A percentile compares a stretch with the other conserved stretches of the same genome.
Evolutionary conservation across 129 eudicot species (phyloP).

Genomic region (sunflower (Helianthus annuus)): HanXRQr2.0-SUNRISE NC_035436.2:127862911-127863410

Average conservation of each 20-base stretch:
- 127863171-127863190: slow-evolving; percentile 46
- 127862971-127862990: slow-evolving; percentile 49
- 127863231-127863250: not conserved
- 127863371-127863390: too few relatives aligned
- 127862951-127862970: slow-evolving; percentile 47
- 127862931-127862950: slow-evolving; percentile 59
- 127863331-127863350: too few relatives aligned
- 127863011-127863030: slow-evolving; percentile 41
- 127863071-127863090: slow-evolving; percentile 58
- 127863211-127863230: not conserved
- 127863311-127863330: too few relatives aligned
- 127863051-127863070: slow-evolving; percentile 40
- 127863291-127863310: too few relatives aligned
- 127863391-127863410: too few relatives aligned
- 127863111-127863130: slow-evolving; percentile 43
- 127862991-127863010: slow-evolving; percentile 41
- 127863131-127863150: slow-evolving; percentile 25
- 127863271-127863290: too few relatives aligned
- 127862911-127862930: slow-evolving; percentile 48
- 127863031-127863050: slow-evolving; percentile 36
- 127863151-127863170: slow-evolving; percentile 37
- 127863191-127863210: slow-evolving; percentile 51
- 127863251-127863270: not conserved
- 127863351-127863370: too few relatives aligned
- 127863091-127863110: slow-evolving; percentile 45